Conservation (phyloP, 352 stramenopile genomes). For the Peronospora farinosa region DNA sequence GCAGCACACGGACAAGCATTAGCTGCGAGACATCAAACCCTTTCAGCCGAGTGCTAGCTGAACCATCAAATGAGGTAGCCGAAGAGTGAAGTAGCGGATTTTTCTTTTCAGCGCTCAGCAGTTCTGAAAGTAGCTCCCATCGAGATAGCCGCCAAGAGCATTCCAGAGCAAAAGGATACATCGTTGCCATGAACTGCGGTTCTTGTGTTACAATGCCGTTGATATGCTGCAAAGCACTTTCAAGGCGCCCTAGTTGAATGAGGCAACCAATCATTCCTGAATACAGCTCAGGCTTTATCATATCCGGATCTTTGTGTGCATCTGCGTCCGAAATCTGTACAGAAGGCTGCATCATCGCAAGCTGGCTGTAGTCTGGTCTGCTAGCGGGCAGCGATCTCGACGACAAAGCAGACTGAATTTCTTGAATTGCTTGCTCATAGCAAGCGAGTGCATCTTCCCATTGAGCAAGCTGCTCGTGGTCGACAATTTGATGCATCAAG, state of each 20-base stretch:
- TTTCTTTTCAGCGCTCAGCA: slow-evolving; percentile 72
- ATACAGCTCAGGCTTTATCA: slow-evolving; percentile 70
- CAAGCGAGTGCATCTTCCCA: slow-evolving; percentile 73
- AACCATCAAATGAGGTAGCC: slow-evolving; percentile 14
- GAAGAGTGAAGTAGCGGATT: slow-evolving; percentile 47
- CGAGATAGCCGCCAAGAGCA: slow-evolving; percentile 82
- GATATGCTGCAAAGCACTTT: slow-evolving; percentile 82
- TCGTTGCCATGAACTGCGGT: slow-evolving; percentile 63
- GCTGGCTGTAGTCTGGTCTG: slow-evolving; percentile 19
- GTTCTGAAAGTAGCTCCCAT: slow-evolving; percentile 71
- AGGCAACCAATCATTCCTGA: slow-evolving; percentile 75
- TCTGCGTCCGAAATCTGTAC: slow-evolving; percentile 29
- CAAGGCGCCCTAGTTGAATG: slow-evolving; percentile 77
- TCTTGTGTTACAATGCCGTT: slow-evolving; percentile 80
- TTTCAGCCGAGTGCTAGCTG: slow-evolving; percentile 34
- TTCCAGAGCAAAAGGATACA: slow-evolving; percentile 79
- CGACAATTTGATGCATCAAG: slow-evolving; percentile 63
- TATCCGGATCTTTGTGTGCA: slow-evolving; percentile 38
- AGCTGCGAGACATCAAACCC: slow-evolving; percentile 68
- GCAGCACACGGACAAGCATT: slow-evolving; percentile 74
- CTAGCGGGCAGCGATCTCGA: slow-evolving; percentile 21
- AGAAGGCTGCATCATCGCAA: slow-evolving; percentile 17
- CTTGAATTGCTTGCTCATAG: slow-evolving; percentile 74
- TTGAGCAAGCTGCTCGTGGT: slow-evolving; percentile 62
- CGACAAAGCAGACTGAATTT: slow-evolving; percentile 48